A percentile compares a stretch with the other conserved stretches of the same genome.
These are phyloP conservation scores for Phialocephala subalpina DNA, from an alignment of 2,329 filamentous ascomycete species.

Conservation along the genomic window DNA sequence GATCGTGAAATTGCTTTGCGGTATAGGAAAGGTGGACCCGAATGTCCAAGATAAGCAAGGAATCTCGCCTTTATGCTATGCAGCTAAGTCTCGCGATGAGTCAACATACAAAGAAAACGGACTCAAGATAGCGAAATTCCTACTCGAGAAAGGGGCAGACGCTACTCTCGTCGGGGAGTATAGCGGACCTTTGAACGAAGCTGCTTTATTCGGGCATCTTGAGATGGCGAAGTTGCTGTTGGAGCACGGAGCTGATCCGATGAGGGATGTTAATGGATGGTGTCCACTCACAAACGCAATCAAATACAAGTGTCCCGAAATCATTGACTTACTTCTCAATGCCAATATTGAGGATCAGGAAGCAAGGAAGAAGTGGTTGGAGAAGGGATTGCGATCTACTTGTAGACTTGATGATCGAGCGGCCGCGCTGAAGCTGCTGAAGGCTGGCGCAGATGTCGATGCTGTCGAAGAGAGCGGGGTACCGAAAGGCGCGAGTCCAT, in stretches of 20 bases:
- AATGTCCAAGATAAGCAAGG: constrained; percentile 19
- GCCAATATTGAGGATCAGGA: constrained; percentile 14
- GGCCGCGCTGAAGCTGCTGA: constrained; percentile 19
- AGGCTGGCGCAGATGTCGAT: constrained; percentile 30
- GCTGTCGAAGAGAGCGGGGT: constrained; percentile 30
- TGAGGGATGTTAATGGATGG: constrained; percentile 6
- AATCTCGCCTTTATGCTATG: constrained; percentile 24
- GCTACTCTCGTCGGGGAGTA: constrained; percentile 20
- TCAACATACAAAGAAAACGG: constrained; percentile 11
- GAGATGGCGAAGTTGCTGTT: constrained; percentile 23
- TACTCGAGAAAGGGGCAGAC: constrained; percentile 27
- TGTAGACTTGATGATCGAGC: constrained; percentile 16
- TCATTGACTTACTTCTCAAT: constrained; percentile 16
- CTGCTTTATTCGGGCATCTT: constrained; percentile 19
- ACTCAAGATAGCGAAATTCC: constrained; percentile 24
- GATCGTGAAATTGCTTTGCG: constrained; percentile 25
- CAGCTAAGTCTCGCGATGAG: constrained; percentile 5
- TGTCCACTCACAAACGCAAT: constrained; percentile 20
- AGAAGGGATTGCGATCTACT: neutral
- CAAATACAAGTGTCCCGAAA: constrained; percentile 20
- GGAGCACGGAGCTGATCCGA: constrained; percentile 28
- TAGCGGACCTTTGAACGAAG: constrained; percentile 23
- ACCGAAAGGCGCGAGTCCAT: constrained; percentile 8
- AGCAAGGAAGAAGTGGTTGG: constrained; percentile 24
- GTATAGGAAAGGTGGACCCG: constrained; percentile 18